Evolutionary conservation across 1,139 yeast species (phyloP), one percentile per base, ranked within the genome.

Genomic region (Candida tunisiensis): DNA sequence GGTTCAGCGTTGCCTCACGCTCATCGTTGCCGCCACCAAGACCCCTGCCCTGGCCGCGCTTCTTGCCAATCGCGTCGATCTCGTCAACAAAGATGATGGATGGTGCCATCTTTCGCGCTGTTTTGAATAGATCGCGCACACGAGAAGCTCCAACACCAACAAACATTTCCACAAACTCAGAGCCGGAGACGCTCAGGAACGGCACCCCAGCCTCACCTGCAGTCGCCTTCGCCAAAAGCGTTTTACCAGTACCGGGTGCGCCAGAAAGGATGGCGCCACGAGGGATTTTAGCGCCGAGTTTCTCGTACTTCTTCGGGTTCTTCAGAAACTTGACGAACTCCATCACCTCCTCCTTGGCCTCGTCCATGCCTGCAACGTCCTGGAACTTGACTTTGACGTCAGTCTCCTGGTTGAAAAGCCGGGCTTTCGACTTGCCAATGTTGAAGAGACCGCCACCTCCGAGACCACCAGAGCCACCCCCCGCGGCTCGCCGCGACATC

Each of bases 141-240:
- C 98, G 69, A 10, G 93, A 77, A 2, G 96, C 95, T 55, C 98
- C 98, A 9, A 88, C 96, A 57, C 98, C 96, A 18, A 83, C 95
- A 59, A 83, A 85, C 96, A 88, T 85, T 53, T 88, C 98, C n/a
- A 88, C 94, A 42, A 88, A 88, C 49, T 88, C 96, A 8, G 96
- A 85, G 41, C 96, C 98, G 2, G 94, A 80, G 8, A 88, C 96
- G 8, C 93, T 78, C 40, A 71, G 69, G 47, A 88, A 88, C 17
- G 98, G 96, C 25, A 88, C 98, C 27, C 88, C 93, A 0, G 98
- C 96, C 52, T 88, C 98, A 36, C 98, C 98, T 1, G 98, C 98
- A 19, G 98, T 88, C 7, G 98, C 98, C 51, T 80, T 85, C 8
- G 98, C 98, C 32, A 88, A 60, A 35, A 88, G 60, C 1, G 98